Conservation (phyloP, 345 rosid genomes). For the Populus ilicifolia region DNA sequence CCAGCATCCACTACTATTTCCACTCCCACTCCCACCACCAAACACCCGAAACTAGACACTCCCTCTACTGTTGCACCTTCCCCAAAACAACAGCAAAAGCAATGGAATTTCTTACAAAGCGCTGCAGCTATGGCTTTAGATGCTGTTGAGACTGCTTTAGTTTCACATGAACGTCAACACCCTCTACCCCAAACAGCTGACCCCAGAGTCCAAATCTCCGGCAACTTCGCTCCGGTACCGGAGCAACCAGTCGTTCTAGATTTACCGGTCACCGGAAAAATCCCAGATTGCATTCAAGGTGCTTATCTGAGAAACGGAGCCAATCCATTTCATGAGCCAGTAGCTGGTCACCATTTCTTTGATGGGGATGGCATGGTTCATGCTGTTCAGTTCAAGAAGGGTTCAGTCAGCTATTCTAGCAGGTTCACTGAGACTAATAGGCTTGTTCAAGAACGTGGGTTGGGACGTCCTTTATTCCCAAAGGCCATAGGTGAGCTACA, state of each 20-base stretch:
- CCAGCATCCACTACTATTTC: constrained; percentile 25
- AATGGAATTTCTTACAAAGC: constrained; percentile 58
- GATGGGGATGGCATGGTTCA: constrained; percentile 96
- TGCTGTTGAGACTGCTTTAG: constrained; percentile 49
- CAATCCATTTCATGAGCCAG: constrained; percentile 77
- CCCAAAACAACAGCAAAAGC: background rate
- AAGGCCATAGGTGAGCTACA: constrained; percentile 91
- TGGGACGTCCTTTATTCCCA: constrained; percentile 76
- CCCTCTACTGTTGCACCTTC: background rate
- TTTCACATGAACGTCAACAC: constrained; percentile 47
- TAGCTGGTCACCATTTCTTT: constrained; percentile 83
- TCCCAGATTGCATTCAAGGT: constrained; percentile 65
- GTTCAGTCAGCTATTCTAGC: constrained; percentile 68
- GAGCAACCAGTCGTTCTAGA: constrained; percentile 51
- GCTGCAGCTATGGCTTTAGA: constrained; percentile 56
- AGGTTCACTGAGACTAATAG: constrained; percentile 78
- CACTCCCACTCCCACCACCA: constrained; percentile 24
- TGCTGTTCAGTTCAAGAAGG: constrained; percentile 52
- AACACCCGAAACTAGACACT: constrained; percentile 11
- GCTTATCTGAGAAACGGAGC: constrained; percentile 81
- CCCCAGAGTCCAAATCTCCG: constrained; percentile 66
- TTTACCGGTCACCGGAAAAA: constrained; percentile 57
- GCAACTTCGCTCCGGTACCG: constrained; percentile 76
- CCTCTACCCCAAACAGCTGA: constrained; percentile 78
- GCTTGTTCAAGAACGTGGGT: constrained; percentile 54